Evolutionary conservation across 768 basidiomycete species (phyloP).

Genomic region (Termitomyces sp.): DNA sequence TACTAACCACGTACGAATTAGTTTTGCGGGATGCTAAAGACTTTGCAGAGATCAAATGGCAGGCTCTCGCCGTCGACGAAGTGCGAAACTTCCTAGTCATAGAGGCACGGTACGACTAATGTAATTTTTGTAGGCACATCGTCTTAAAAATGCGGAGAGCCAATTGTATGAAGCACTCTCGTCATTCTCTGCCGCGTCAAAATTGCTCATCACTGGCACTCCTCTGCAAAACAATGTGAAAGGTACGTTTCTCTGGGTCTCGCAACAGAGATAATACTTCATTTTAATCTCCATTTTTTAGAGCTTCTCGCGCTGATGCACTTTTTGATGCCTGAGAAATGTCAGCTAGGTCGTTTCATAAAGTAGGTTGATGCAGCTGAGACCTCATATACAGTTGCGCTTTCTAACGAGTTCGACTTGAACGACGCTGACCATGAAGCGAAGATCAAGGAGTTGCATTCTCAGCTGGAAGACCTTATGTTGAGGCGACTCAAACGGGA

Average conservation of each 20-base stretch:
- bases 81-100: conserved; percentile 27
- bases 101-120: conserved; percentile 11
- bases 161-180: conserved; percentile 93
- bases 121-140: conserved; percentile 66
- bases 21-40: conserved; percentile 87
- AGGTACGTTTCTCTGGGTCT: conserved; percentile 41
- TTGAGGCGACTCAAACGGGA: conserved; percentile 91
- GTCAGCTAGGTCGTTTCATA: conserved; percentile 35
- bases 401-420: conserved; percentile 94
- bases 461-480: conserved; percentile 92
- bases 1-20: conserved; percentile 96
- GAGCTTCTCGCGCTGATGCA: conserved; percentile 97
- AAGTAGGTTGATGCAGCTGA: background rate
- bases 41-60: conserved; percentile 94
- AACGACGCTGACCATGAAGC: conserved; percentile 87
- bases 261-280: too few species aligned
- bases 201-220: conserved; percentile 96
- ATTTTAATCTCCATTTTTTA: conserved; percentile 21
- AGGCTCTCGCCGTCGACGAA: conserved; percentile 93
- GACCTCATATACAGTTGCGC: conserved; percentile 51
- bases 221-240: conserved; percentile 99
- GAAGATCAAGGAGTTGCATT: conserved; percentile 94
- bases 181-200: conserved; percentile 84
- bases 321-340: conserved; percentile 98
- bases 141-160: conserved; percentile 95